Evolutionary conservation across 2,329 filamentous ascomycete genomes (phyloP).

Genomic region (Alternaria tenuissima): DNA sequence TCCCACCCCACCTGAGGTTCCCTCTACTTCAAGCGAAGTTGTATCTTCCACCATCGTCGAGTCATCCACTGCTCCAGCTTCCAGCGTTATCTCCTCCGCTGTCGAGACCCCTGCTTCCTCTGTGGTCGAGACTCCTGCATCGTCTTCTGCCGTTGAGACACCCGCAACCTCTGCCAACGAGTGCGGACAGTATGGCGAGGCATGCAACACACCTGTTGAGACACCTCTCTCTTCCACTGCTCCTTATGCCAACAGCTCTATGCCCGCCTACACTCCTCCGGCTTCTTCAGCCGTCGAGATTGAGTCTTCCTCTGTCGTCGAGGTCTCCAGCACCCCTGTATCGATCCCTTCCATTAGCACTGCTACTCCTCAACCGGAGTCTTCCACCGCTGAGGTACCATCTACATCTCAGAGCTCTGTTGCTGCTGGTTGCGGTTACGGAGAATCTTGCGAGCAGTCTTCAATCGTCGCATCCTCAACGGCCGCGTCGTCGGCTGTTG

Average conservation of each 20-base stretch:
- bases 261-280: conserved; percentile 20
- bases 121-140: conserved; percentile 3
- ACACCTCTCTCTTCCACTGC: conserved; percentile 13
- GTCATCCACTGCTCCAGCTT: conserved; percentile 11
- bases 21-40: conserved; percentile 18
- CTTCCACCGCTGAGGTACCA: conserved; percentile 12
- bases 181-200: conserved; percentile 12
- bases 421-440: conserved; percentile 22
- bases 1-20: conserved; percentile 24
- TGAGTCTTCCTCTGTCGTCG: conserved; percentile 9
- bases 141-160: conserved; percentile 17
- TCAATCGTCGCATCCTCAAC: conserved; percentile 17
- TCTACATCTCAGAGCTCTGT: conserved; percentile 13
- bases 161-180: conserved; percentile 8
- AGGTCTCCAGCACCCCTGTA: not conserved
- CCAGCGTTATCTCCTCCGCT: conserved; percentile 3
- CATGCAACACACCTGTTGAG: conserved; percentile 7
- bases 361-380: conserved; percentile 12
- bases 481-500: not conserved
- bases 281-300: conserved; percentile 3
- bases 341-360: conserved; percentile 12
- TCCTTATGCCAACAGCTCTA: conserved; percentile 30
- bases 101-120: conserved; percentile 4
- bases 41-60: conserved; percentile 11
- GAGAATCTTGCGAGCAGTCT: conserved; percentile 26